Evolutionary conservation across 768 basidiomycete species (phyloP).

Genomic region (Trametes cinnabarina): DNA sequence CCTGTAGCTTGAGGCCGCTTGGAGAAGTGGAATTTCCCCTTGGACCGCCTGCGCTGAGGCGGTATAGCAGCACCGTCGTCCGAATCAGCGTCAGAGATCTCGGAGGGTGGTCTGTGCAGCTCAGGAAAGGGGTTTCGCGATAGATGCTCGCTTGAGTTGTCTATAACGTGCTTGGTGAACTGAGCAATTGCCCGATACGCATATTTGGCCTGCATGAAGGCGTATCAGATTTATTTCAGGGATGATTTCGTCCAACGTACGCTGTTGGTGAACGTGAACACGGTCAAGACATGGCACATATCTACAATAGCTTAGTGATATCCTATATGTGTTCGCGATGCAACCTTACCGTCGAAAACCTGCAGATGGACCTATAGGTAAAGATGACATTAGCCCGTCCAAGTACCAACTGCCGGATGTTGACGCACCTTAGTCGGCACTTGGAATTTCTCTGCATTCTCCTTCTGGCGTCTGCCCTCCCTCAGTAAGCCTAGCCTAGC

Average conservation of each 20-base stretch:
- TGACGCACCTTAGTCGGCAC: conserved; percentile 48
- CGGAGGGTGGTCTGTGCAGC: conserved; percentile 32
- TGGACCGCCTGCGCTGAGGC: not conserved
- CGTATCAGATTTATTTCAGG: not conserved
- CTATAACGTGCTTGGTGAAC: conserved; percentile 55
- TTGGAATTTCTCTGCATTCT: conserved; percentile 49
- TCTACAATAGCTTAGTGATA: conserved; percentile 34
- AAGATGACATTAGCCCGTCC: conserved; percentile 47
- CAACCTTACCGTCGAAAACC: conserved; percentile 60
- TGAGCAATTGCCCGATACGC: conserved; percentile 58
- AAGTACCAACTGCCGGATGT: not conserved
- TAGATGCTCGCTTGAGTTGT: conserved; percentile 36
- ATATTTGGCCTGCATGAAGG: conserved; percentile 47
- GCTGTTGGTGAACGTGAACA: conserved; percentile 64
- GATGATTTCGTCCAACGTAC: conserved; percentile 33
- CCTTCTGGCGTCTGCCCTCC: conserved; percentile 45
- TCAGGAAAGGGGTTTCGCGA: conserved; percentile 49
- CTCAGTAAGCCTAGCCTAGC: conserved; percentile 51
- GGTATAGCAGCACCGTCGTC: conserved; percentile 8
- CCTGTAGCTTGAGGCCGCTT: not conserved
- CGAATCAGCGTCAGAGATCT: conserved; percentile 25
- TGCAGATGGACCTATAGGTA: conserved; percentile 64
- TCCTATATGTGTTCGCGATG: not conserved
- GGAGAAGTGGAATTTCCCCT: not conserved
- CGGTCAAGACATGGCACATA: conserved; percentile 72